Evolutionary conservation across 441 rosid species (phyloP).

Genomic region (Metrosideros polymorpha): DNA sequence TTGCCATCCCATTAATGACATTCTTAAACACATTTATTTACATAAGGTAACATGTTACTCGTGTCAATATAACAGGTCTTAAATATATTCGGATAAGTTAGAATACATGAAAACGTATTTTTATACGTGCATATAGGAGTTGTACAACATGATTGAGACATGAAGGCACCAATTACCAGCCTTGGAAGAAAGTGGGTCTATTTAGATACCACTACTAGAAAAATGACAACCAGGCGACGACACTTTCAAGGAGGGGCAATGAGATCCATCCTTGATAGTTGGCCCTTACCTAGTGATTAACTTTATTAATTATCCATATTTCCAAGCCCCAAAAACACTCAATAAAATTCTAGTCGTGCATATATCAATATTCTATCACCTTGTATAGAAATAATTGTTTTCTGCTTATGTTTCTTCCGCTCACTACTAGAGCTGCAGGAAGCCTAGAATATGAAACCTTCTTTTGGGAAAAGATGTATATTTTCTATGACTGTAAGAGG

Average conservation of each 20-base stretch:
- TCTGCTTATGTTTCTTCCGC: not conserved
- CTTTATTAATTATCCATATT: too few species aligned
- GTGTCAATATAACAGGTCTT: too few species aligned
- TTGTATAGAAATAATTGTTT: not conserved
- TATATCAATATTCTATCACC: not conserved
- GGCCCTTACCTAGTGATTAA: not conserved
- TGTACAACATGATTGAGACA: not conserved
- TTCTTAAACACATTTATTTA: too few species aligned
- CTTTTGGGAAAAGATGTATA: too few species aligned
- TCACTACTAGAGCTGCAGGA: too few species aligned
- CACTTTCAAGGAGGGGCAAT: too few species aligned
- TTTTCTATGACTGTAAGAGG: not conserved
- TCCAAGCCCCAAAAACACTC: not conserved
- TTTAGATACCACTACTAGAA: too few species aligned
- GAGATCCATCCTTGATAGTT: too few species aligned
- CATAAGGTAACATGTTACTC: too few species aligned
- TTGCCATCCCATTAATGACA: too few species aligned
- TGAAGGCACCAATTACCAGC: not conserved
- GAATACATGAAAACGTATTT: not conserved
- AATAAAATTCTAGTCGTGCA: not conserved
- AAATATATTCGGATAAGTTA: not conserved
- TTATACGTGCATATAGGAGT: not conserved
- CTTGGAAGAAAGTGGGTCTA: not conserved
- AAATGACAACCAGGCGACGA: too few species aligned
- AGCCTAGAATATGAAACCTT: too few species aligned